Evolutionary conservation across 2,329 filamentous ascomycete species (phyloP), one percentile per base, ranked within the genome.

Genomic region (Trichoderma sp.): DNA sequence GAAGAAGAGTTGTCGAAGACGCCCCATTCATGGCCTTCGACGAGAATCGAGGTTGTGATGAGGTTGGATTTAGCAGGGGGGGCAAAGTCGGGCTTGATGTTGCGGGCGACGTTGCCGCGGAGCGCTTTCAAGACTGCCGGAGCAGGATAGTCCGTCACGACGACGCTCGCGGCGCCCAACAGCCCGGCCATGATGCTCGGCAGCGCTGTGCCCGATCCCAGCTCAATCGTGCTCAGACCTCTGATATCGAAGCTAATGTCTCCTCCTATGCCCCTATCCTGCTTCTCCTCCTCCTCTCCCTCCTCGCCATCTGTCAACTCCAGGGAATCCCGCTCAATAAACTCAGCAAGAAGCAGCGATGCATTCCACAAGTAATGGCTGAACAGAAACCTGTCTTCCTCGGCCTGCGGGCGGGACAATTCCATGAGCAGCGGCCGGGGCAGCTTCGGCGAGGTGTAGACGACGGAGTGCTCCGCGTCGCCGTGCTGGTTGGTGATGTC

Each of bases 321-420:
- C 25, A 85, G 72, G 6, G 81, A 79, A 50, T 81, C 83, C 8
- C 80, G 80, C 75, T 88, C 86, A 66, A 88, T 78, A 32, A 87
- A 78, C 76, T 87, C 86, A 9, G 84, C 85, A 1, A 87, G 79
- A 70, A 86, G 76, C 57, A 89, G 76, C 19, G 81, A 83, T 7
- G 89, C 83, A 77, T 93, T 93, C 90, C 90, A 93, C 29, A 92
- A 78, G 76, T 89, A 92, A 75, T 93, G 90, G 70, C 88, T 87
- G 75, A 92, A 92, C 53, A 92, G 83, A 22, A 78, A 76, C 59
- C 89, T 79, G 72, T 88, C 85, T 34, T 82, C 78, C 65, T 89
- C 86, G 35, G 77, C 80, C 35, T 79, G 75, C 13, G 79, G 87
- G 72, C 86, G 80, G 25, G 81, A 77, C 19, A 86, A 80, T 9